These are phyloP conservation scores for Hymenoscyphus occultus DNA, from an alignment of 2,329 filamentous ascomycete species.

Conservation along the genomic window DNA sequence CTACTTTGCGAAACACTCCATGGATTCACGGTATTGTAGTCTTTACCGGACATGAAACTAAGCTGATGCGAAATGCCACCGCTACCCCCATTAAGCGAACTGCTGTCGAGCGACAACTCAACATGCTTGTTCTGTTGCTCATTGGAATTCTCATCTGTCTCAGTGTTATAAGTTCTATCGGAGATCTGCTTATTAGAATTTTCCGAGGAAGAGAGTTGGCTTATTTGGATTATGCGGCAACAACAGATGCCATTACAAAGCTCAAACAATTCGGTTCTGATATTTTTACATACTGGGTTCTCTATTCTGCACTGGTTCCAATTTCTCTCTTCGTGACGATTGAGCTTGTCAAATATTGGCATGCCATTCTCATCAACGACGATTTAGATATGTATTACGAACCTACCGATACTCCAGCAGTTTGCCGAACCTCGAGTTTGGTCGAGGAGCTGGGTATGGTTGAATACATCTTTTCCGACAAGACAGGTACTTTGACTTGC, in stretches of 20 bases:
- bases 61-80: constrained; percentile 97
- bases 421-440: constrained; percentile 91
- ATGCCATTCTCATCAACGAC: constrained; percentile 95
- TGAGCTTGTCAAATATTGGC: constrained; percentile 96
- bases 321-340: constrained; percentile 98
- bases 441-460: constrained; percentile 98
- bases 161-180: constrained; percentile 86
- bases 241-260: constrained; percentile 52
- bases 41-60: constrained; percentile 96
- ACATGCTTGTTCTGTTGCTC: constrained; percentile 87
- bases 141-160: constrained; percentile 79
- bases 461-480: constrained; percentile 97
- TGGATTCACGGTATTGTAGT: constrained; percentile 97
- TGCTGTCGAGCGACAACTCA: constrained; percentile 90
- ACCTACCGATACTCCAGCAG: constrained; percentile 89
- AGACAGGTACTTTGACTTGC: constrained; percentile 95
- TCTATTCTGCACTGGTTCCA: constrained; percentile 94
- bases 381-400: constrained; percentile 98
- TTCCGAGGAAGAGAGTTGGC: constrained; percentile 59
- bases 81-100: constrained; percentile 97
- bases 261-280: constrained; percentile 85
- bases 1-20: constrained; percentile 90
- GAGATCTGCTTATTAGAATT: constrained; percentile 77
- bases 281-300: constrained; percentile 96
- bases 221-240: constrained; percentile 68